These are phyloP conservation scores for Leishmania turanica DNA, from an alignment of 208 protist genomes.

Conservation along the genomic window DNA sequence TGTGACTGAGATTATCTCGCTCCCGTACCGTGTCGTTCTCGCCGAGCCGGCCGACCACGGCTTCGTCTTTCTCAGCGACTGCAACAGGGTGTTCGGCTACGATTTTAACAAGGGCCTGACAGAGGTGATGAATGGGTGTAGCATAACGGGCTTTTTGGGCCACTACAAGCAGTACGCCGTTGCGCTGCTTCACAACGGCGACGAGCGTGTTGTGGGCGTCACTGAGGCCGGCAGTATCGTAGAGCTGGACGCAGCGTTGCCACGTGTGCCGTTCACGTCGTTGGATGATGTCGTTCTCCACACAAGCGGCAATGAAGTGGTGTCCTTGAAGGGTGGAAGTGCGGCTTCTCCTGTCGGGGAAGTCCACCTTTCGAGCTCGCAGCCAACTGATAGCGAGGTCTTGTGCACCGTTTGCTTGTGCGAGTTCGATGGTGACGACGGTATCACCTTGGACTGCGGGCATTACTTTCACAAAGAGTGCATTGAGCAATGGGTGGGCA, in stretches of 20 bases:
- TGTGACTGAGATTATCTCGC: slow-evolving; percentile 46
- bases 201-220: slow-evolving; percentile 20
- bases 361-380: slow-evolving; percentile 17
- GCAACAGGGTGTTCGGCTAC: slow-evolving; percentile 52
- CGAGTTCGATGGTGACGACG: slow-evolving; percentile 70
- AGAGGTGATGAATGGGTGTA: slow-evolving; percentile 23
- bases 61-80: slow-evolving; percentile 59
- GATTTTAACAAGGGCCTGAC: slow-evolving; percentile 69
- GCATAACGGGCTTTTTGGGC: slow-evolving; percentile 35
- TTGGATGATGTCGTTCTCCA: slow-evolving; percentile 30
- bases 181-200: slow-evolving; percentile 16
- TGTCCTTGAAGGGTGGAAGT: slow-evolving; percentile 21
- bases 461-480: slow-evolving; percentile 87
- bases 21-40: slow-evolving; percentile 35
- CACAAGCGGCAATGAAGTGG: slow-evolving; percentile 1
- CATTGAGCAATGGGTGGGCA: slow-evolving; percentile 66
- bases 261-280: slow-evolving; percentile 3
- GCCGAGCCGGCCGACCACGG: slow-evolving; percentile 64
- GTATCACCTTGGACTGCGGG: slow-evolving; percentile 85
- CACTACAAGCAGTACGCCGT: slow-evolving; percentile 45
- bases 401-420: slow-evolving; percentile 82
- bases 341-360: background rate
- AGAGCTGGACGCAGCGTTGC: slow-evolving; percentile 12
- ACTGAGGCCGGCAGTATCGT: slow-evolving; percentile 33
- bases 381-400: slow-evolving; percentile 34